Evolutionary conservation across 1,284 basidiomycete genomes (phyloP).

Genomic region (Irpex sp.): DNA sequence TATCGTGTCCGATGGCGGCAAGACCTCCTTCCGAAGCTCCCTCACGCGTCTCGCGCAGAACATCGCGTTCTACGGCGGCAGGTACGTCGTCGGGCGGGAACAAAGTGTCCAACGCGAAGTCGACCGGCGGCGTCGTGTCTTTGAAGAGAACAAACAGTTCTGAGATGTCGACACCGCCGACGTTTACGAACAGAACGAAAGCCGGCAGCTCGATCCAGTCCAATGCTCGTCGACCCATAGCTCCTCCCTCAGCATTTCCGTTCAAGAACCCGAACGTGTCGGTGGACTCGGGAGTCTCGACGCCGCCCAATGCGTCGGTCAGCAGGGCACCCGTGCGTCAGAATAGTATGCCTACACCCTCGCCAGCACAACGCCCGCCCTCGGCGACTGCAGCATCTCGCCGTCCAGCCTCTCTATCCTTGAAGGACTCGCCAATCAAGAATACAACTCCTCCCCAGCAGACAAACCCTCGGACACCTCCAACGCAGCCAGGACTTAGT

Average conservation of each 20-base stretch:
- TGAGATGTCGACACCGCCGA: slow-evolving; percentile 22
- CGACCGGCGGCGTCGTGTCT: slow-evolving; percentile 1
- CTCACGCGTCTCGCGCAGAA: slow-evolving; percentile 27
- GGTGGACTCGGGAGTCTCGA: slow-evolving; percentile 21
- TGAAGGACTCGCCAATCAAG: slow-evolving; percentile 8
- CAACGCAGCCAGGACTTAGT: not conserved
- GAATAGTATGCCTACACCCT: slow-evolving; percentile 18
- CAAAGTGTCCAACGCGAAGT: slow-evolving; percentile 26
- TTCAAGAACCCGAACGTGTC: slow-evolving; percentile 1
- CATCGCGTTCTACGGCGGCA: slow-evolving; percentile 27
- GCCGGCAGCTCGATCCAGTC: slow-evolving; percentile 13
- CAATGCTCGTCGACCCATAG: slow-evolving; percentile 20
- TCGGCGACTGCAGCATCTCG: slow-evolving; percentile 18
- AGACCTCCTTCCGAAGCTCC: slow-evolving; percentile 34
- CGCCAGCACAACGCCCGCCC: slow-evolving; percentile 15
- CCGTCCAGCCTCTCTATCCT: slow-evolving; percentile 5
- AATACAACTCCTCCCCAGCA: slow-evolving; percentile 12
- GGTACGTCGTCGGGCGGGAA: slow-evolving; percentile 23
- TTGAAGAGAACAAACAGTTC: slow-evolving; percentile 3
- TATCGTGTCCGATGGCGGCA: slow-evolving; percentile 21
- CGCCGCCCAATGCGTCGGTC: slow-evolving; percentile 17
- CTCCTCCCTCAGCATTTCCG: slow-evolving; percentile 24
- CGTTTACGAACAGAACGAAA: slow-evolving; percentile 10
- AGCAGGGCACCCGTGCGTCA: slow-evolving; percentile 19
- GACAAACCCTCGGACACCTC: slow-evolving; percentile 2